phyloP scores from a whole-genome alignment of 2,329 filamentous ascomycete species.

The Fusarium clavum region DNA sequence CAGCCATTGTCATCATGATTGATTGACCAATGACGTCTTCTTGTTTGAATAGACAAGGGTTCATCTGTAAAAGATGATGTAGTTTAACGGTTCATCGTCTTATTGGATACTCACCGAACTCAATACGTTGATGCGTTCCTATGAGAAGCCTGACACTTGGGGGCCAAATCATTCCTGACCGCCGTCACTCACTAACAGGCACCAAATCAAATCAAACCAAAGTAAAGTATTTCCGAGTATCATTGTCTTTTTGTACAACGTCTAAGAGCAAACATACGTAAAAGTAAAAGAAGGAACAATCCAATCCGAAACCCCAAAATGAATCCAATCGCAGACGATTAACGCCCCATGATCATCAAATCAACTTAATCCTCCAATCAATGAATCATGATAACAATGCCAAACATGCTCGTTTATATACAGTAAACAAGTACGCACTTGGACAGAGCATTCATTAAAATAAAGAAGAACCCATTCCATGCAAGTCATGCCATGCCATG shows the following conservation, averaged over 20 bases:
- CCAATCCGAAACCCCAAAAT: constrained; percentile 16
- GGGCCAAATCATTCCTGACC: constrained; percentile 1
- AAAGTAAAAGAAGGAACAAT: constrained; percentile 9
- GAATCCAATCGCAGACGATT: constrained; percentile 23
- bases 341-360: constrained; percentile 16
- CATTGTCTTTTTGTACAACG: constrained; percentile 35
- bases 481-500: constrained; percentile 24
- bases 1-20: not conserved
- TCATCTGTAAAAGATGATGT: constrained; percentile 8
- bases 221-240: constrained; percentile 5
- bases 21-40: constrained; percentile 24
- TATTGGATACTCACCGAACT: constrained; percentile 24
- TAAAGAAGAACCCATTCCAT: constrained; percentile 18
- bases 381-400: constrained; percentile 26
- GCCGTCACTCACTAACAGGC: not conserved
- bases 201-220: not conserved
- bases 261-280: constrained; percentile 26
- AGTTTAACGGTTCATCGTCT: constrained; percentile 11
- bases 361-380: constrained; percentile 16
- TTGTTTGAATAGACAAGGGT: constrained; percentile 14
- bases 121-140: constrained; percentile 7
- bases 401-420: constrained; percentile 9
- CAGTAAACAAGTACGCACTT: constrained; percentile 19
- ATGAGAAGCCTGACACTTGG: constrained; percentile 6
- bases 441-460: constrained; percentile 20